Conservation (phyloP, 1,284 basidiomycete species). For the Malassezia arunalokei region DNA sequence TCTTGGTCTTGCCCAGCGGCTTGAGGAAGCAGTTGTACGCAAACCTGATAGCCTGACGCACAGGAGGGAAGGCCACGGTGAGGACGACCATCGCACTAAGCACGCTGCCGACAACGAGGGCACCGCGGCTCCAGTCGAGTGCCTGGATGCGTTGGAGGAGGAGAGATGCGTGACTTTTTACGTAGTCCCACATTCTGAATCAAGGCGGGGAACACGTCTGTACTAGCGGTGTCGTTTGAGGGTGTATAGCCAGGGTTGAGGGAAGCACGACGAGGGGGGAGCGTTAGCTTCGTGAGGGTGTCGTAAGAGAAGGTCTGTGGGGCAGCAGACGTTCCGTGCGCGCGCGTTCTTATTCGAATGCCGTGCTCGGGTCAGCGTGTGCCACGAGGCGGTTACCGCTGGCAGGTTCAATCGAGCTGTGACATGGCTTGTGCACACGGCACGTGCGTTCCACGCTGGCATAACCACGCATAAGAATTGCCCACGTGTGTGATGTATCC, state of each 20-base stretch:
- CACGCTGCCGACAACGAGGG: slow-evolving; percentile 11
- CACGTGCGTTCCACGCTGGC: slow-evolving; percentile 13
- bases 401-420: neutral
- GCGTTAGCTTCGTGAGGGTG: no score
- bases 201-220: neutral
- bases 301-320: no score
- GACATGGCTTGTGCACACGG: slow-evolving; percentile 10
- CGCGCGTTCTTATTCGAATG: no score
- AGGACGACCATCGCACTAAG: slow-evolving; percentile 18
- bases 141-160: slow-evolving; percentile 1
- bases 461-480: neutral
- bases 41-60: slow-evolving; percentile 31
- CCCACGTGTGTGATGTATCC: neutral
- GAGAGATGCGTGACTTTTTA: neutral
- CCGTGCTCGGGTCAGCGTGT: neutral
- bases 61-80: slow-evolving; percentile 21
- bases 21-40: slow-evolving; percentile 45
- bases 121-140: slow-evolving; percentile 16
- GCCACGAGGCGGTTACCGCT: neutral
- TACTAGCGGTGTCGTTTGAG: no score
- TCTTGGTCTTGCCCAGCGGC: slow-evolving; percentile 40
- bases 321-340: no score
- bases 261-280: no score
- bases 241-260: no score
- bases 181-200: neutral